These are phyloP conservation scores for Colletotrichum orchidophilum DNA, from an alignment of 2,329 filamentous ascomycete species.

Conservation along the genomic window DNA sequence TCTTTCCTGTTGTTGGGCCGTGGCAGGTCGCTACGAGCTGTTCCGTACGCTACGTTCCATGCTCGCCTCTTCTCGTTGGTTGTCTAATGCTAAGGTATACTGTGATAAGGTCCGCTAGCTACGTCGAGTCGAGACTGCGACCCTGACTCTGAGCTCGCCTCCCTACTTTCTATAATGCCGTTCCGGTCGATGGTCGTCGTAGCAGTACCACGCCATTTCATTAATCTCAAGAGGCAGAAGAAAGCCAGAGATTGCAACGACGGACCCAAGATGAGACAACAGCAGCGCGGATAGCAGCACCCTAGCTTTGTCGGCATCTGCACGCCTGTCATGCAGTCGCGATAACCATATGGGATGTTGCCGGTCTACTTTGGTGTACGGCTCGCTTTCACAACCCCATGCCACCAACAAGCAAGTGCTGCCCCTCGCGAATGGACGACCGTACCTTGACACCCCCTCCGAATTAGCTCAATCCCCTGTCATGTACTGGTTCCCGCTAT, in stretches of 20 bases:
- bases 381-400: not conserved
- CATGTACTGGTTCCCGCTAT: not conserved
- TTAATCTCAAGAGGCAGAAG: not conserved
- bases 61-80: slow-evolving; percentile 2
- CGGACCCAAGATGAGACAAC: not conserved
- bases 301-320: slow-evolving; percentile 9
- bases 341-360: not conserved
- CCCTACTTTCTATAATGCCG: slow-evolving; percentile 1
- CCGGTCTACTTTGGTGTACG: not conserved
- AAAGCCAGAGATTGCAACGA: slow-evolving; percentile 3
- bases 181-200: not conserved
- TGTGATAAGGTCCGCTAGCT: not conserved
- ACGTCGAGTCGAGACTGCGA: not conserved
- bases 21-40: slow-evolving; percentile 12
- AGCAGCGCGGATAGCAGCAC: not conserved
- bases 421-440: not conserved
- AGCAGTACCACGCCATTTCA: not conserved
- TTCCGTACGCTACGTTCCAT: slow-evolving; percentile 14
- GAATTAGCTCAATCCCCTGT: not conserved
- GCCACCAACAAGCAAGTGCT: slow-evolving; percentile 6
- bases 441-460: not conserved
- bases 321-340: slow-evolving; percentile 16
- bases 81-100: not conserved
- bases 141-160: not conserved
- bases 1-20: slow-evolving; percentile 3